Base-by-base conservation (phyloP, 2,329 filamentous ascomycete genomes). In the Colletotrichum filicis region DNA sequence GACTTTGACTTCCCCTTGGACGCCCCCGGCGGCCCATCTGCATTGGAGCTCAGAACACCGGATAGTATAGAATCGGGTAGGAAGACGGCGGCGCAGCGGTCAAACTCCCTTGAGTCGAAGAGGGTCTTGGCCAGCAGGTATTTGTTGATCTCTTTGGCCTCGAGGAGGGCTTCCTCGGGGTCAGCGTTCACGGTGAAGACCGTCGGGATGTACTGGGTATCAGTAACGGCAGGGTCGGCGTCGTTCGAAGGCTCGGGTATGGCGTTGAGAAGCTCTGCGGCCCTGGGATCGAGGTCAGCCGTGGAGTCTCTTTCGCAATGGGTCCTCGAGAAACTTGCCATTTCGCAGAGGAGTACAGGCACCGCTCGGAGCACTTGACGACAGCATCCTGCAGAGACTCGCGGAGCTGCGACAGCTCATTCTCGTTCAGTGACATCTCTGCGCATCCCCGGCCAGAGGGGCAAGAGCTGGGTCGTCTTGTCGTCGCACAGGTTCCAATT, bases 301-400 rank as follows among this genome's bases (percentile, higher is more conserved):
- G 52, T 65, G 46, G n/a, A 22, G 49, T 30, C 35, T 46, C 26
- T 42, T 19, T 22, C 22, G 57, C 62, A 60, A 62, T 30, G 62
- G 62, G 35, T 26, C 26, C 30, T 24, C 49, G 30, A 26, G 9
- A 3, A 61, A 61, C 78, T 69, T 81, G 98, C 97, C 97, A 99
- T 91, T 98, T 98, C 32, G 97, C 93, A 7, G 96, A 97, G 79
- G 98, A 95, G 80, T 98, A 98, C 14, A 99, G 89, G 82, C 97
- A 98, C 81, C 97, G 89, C 81, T 99, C 97, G 1, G 95, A 97
- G 85, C 95, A 98, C 80, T 95, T 95, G 28, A 97, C 88, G 3
- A 97, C 92, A 35, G 96, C 95, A 79, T 95, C 93, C 81, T 97
- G 94, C 56, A 98, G 88, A 42, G 94, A 91, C 49, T 88, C 89